Evolutionary conservation across 2,329 filamentous ascomycete genomes (phyloP).

Genomic region (Didymella segeticola): DNA sequence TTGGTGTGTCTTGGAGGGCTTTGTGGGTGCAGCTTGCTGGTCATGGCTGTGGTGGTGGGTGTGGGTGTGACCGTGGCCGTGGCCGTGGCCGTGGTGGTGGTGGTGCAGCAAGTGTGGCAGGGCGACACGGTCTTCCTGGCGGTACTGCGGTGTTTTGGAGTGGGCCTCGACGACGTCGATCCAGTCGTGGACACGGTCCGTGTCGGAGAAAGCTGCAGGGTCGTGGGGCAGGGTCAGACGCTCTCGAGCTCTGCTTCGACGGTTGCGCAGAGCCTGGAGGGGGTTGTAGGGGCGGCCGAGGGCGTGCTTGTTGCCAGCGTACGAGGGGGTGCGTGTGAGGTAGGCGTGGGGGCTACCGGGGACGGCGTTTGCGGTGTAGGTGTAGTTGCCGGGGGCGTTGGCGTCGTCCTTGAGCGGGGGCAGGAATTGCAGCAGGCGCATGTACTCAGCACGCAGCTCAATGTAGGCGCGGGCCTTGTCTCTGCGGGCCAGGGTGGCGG

Average conservation of each 20-base stretch:
- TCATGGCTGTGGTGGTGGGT: constrained; percentile 40
- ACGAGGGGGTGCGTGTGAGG: constrained; percentile 46
- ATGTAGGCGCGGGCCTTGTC: constrained; percentile 86
- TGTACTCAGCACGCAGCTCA: constrained; percentile 84
- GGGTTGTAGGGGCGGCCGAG: constrained; percentile 84
- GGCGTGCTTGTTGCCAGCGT: constrained; percentile 46
- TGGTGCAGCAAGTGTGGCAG: constrained; percentile 43
- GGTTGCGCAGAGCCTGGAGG: constrained; percentile 88
- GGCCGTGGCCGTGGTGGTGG: too few relatives aligned
- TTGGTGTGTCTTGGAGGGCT: constrained; percentile 74
- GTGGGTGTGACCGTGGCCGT: too few relatives aligned
- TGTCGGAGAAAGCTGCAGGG: constrained; percentile 77
- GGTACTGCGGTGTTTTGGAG: constrained; percentile 48
- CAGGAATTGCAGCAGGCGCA: constrained; percentile 77
- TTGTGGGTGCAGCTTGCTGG: constrained; percentile 49
- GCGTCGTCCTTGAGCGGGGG: constrained; percentile 70
- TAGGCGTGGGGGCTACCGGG: constrained; percentile 52
- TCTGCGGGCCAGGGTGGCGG: constrained; percentile 79
- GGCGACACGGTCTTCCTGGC: constrained; percentile 43
- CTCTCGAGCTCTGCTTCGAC: constrained; percentile 82
- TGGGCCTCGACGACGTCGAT: constrained; percentile 70
- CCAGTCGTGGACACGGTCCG: constrained; percentile 76
- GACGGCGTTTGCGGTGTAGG: constrained; percentile 48
- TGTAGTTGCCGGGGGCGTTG: constrained; percentile 51
- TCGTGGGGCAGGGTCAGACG: constrained; percentile 76